phyloP scores from a whole-genome alignment of 2,329 filamentous ascomycete genomes.

The Trichoderma lentiforme region DNA sequence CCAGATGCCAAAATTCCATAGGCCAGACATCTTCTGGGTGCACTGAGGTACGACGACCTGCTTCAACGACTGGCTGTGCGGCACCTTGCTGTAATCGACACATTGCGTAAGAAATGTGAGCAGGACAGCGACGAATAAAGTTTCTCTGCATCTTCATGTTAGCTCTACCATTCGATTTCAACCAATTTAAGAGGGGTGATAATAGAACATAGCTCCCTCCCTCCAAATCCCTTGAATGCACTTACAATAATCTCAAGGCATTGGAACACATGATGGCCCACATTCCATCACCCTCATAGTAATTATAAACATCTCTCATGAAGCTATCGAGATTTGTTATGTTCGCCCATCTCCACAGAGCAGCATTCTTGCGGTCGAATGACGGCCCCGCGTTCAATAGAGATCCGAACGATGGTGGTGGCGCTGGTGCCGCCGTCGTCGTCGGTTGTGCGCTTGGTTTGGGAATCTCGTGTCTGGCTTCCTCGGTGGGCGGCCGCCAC shows the following conservation, averaged over 20 bases:
- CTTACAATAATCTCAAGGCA: constrained; percentile 66
- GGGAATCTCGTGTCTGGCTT: constrained; percentile 49
- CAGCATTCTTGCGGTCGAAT: constrained; percentile 59
- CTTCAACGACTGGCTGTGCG: constrained; percentile 55
- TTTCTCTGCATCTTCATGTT: constrained; percentile 52
- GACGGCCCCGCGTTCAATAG: constrained; percentile 29
- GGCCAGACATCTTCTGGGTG: constrained; percentile 68
- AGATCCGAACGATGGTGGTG: constrained; percentile 27
- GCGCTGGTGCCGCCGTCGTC: neutral
- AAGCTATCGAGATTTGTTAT: constrained; percentile 87
- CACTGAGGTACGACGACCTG: constrained; percentile 68
- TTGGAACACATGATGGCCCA: constrained; percentile 78
- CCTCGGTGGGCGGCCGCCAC: constrained; percentile 53
- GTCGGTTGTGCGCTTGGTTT: constrained; percentile 24
- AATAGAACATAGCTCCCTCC: neutral
- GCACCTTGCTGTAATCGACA: constrained; percentile 74
- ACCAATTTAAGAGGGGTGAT: neutral
- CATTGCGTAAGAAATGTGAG: constrained; percentile 83
- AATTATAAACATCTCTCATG: constrained; percentile 79
- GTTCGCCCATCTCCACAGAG: constrained; percentile 91
- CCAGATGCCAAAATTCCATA: constrained; percentile 79
- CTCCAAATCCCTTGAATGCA: constrained; percentile 30
- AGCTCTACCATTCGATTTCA: neutral
- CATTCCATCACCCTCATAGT: constrained; percentile 78
- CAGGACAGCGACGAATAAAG: constrained; percentile 77